Conservation (phyloP, 495 filamentous ascomycete species). For the Penicillium diatomitis region DNA sequence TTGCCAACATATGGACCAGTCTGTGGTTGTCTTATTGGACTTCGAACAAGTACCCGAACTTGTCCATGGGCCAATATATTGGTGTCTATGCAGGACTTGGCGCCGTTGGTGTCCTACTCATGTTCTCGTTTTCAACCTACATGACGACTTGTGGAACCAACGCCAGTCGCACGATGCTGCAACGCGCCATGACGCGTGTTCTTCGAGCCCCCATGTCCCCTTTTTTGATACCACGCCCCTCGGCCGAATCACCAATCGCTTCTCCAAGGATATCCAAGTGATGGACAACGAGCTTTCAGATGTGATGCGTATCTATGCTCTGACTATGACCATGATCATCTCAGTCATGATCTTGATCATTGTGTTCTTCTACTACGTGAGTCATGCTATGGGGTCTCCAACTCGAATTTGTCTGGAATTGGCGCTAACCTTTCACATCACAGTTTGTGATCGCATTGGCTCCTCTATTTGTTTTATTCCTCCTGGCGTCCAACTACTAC, state of each 20-base stretch:
- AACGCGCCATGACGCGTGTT: constrained; percentile 68
- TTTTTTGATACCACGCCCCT: constrained; percentile 97
- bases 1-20: constrained; percentile 74
- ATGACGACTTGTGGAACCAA: constrained; percentile 55
- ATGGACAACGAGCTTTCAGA: constrained; percentile 94
- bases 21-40: constrained; percentile 96
- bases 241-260: constrained; percentile 94
- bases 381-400: not conserved
- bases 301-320: constrained; percentile 85
- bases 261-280: constrained; percentile 87
- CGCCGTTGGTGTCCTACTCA: constrained; percentile 58
- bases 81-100: constrained; percentile 78
- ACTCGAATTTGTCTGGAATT: not conserved
- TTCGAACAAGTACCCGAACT: constrained; percentile 48
- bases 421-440: not conserved
- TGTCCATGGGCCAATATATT: constrained; percentile 62
- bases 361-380: constrained; percentile 75
- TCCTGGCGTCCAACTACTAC: constrained; percentile 82
- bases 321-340: constrained; percentile 69
- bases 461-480: constrained; percentile 69
- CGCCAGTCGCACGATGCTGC: constrained; percentile 73
- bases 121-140: constrained; percentile 70
- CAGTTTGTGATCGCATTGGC: constrained; percentile 79
- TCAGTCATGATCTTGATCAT: constrained; percentile 85
- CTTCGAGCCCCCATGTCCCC: constrained; percentile 83